Evolutionary conservation across 169 alveolate species (phyloP).

Genomic region (Plasmodium adleri): DNA sequence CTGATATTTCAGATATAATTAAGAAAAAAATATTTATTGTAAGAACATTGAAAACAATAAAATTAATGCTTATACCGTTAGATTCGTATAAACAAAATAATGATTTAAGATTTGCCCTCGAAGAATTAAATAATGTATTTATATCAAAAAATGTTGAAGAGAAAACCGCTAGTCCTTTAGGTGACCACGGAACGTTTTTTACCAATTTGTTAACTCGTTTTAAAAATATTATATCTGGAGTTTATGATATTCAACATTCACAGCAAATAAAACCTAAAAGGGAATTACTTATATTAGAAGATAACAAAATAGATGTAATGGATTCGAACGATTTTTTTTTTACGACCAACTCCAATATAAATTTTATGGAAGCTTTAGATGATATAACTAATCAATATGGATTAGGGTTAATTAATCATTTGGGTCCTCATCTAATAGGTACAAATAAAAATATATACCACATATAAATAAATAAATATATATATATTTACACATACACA

Average conservation of each 20-base stretch:
- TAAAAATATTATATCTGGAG: too few relatives aligned
- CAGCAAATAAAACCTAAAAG: too few relatives aligned
- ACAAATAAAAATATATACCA: too few relatives aligned
- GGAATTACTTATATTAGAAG: neutral
- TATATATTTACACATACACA: too few relatives aligned
- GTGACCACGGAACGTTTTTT: neutral
- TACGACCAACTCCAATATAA: neutral
- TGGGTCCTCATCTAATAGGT: conserved; percentile 30
- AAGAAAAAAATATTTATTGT: conserved; percentile 18
- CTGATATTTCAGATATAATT: conserved; percentile 15
- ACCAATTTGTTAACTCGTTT: neutral
- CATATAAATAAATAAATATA: too few relatives aligned
- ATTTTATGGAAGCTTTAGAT: conserved; percentile 7
- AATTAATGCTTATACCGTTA: conserved; percentile 10
- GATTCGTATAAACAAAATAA: conserved; percentile 3
- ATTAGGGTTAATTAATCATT: neutral
- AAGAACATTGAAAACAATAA: conserved; percentile 19
- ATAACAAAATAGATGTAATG: neutral
- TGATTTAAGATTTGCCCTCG: conserved; percentile 8
- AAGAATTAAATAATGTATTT: conserved; percentile 12
- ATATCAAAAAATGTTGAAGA: neutral
- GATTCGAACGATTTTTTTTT: conserved; percentile 21
- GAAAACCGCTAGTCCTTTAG: neutral
- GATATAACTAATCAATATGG: conserved; percentile 14
- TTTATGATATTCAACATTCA: neutral